These are phyloP conservation scores for Penicillium sp. DNA, from an alignment of 2,329 filamentous ascomycete species.

Conservation along the genomic window DNA sequence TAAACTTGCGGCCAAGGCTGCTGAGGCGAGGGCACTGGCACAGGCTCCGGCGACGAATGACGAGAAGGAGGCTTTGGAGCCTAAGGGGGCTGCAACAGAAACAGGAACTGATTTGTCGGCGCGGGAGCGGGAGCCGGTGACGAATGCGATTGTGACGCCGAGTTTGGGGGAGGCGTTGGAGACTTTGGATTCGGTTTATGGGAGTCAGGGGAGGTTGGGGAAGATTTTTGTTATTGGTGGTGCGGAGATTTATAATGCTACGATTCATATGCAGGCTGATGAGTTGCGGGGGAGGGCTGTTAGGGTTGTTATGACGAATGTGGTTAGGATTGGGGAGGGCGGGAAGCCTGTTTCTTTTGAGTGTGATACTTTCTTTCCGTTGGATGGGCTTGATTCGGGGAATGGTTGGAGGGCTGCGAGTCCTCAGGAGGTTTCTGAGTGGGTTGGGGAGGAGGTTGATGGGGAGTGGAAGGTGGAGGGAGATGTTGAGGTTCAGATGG, in stretches of 20 bases:
- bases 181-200: slow-evolving; percentile 31
- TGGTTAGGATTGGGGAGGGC: slow-evolving; percentile 27
- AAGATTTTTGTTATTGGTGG: slow-evolving; percentile 86
- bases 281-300: slow-evolving; percentile 18
- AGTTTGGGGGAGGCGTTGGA: slow-evolving; percentile 59
- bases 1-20: slow-evolving; percentile 22
- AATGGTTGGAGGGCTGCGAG: slow-evolving; percentile 35
- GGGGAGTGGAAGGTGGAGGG: slow-evolving; percentile 48
- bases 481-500: slow-evolving; percentile 49
- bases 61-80: neutral
- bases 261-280: slow-evolving; percentile 47
- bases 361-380: slow-evolving; percentile 49
- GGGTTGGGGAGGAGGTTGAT: slow-evolving; percentile 43
- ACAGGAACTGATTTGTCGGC: too few species aligned
- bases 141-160: slow-evolving; percentile 50
- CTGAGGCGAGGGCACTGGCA: slow-evolving; percentile 5
- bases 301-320: slow-evolving; percentile 42
- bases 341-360: slow-evolving; percentile 37
- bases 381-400: slow-evolving; percentile 32
- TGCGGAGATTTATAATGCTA: slow-evolving; percentile 73
- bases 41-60: slow-evolving; percentile 1
- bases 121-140: slow-evolving; percentile 21
- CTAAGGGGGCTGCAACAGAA: neutral
- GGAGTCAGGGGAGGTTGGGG: slow-evolving; percentile 39
- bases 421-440: slow-evolving; percentile 36